Base-by-base conservation (phyloP, 768 basidiomycete species). In the Pleurotus ostreatus region DNA sequence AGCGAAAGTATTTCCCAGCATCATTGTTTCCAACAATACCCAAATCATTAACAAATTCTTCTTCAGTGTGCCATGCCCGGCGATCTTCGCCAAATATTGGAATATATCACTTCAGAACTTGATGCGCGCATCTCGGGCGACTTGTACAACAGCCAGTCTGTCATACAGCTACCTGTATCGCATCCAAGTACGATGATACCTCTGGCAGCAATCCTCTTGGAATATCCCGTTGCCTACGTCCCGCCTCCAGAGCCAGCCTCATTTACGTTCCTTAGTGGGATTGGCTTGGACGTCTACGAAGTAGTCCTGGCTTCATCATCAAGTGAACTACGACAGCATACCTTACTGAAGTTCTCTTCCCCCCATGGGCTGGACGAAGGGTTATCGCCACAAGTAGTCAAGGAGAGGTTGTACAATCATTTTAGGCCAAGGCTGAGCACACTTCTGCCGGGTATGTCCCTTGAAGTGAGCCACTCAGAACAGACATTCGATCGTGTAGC, bases 151-250 rank as follows among this genome's bases (percentile, higher is more conserved):
- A 40, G 22, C 20, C 11, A 44, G n/a, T 13, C 20, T 44, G 23
- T 18, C 38, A 40, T 53, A n/a, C 51, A 23, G 16, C 51, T 53
- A 48, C 62, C 57, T 20, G 51, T 23, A 39, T 53, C 51, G 22
- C 51, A 12, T 37, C 39, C 51, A 3, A 53, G 51, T 53, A 62
- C 55, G 8, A 66, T 72, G 1, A 68, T 88, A 41, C 79, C 85
- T 12, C 70, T 88, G 4, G 82, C 85, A 3, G 86, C 76, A 1
- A 57, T 84, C 6, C 65, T 87, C 22, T 76, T 87, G 34, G 85
- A 85, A 57, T 88, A 87, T 61, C 80, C 81, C 7, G 76, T 86
- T 7, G 74, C 77, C 20, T 84, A 84, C 49, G 63, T 77, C 26
- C 76, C 51, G 12, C 57, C 61, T 0, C 46, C 64, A 4, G 59